Base-by-base conservation (phyloP, 2,329 filamentous ascomycete genomes). In the Fusarium buxicola region DNA sequence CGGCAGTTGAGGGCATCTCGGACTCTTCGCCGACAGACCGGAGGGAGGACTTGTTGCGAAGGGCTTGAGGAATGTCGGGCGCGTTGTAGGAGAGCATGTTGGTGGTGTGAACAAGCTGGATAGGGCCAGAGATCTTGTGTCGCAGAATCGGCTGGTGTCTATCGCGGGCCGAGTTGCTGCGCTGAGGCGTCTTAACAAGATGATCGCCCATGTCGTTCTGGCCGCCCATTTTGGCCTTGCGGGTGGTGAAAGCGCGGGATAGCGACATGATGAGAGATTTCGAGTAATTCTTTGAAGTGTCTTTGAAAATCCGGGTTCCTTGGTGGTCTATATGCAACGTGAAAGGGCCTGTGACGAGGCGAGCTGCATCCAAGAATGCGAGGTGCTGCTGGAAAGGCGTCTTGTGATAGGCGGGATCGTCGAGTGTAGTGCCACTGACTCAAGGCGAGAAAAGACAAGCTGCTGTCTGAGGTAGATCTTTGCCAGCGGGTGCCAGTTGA, bases 31-130 rank as follows among this genome's bases (percentile, higher is more conserved):
- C 57, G 4, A 63, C 54, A 44, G 89, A 90, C 66, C 84, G 83
- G 56, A 76, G 79, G 3, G 84, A 81, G 7, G 78, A 80, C 69
- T 81, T 81, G 72, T 81, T 81, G 34, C 84, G 59, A 21, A 69
- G 69, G n/a, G 65, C 75, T 72, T 72, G 83, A 39, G 81, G 80
- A 61, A 97, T 88, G 73, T 97, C 91, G 46, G 94, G 94, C 9
- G 95, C 94, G 73, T 94, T 94, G 84, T 97, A 97, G 8, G 92
- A 93, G 51, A 97, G 89, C 86, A 96, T 92, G 78, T 98, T 99
- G 69, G 95, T 98, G 6, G 94, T 97, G 58, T 95, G 96, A 44
- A 97, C 82, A 63, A 99, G 84, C 76, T 93, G 89, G 49, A 97
- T 84, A 1, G 95, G 95, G 4, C 84, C 87, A 2, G 95, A 99